These are phyloP conservation scores for Austroboletus novae-zelandiae DNA, from an alignment of 1,284 basidiomycete genomes.

Conservation along the genomic window DNA sequence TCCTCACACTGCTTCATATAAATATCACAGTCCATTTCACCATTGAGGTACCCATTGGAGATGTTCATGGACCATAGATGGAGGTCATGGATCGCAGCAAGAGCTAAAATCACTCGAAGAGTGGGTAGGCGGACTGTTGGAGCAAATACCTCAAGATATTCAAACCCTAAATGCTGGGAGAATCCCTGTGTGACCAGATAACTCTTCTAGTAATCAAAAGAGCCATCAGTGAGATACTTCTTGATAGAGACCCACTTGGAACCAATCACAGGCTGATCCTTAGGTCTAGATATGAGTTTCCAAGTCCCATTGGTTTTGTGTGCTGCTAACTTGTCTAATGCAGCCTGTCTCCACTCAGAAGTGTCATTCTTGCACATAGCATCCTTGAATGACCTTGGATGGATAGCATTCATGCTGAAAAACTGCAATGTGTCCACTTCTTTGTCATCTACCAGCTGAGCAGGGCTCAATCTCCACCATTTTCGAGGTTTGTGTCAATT, in stretches of 20 bases:
- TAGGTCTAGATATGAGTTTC: no score
- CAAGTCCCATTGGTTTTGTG: no score
- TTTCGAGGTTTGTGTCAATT: no score
- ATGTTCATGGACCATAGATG: not conserved
- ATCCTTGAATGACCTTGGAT: no score
- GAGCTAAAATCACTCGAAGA: slow-evolving; percentile 35
- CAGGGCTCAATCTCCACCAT: no score
- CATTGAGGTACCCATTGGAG: not conserved
- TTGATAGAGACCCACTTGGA: not conserved
- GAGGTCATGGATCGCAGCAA: not conserved
- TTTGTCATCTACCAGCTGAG: no score
- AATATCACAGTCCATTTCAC: slow-evolving; percentile 17
- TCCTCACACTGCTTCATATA: slow-evolving; percentile 5
- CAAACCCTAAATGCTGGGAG: slow-evolving; percentile 38
- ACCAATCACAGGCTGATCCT: not conserved
- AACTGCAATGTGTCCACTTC: no score
- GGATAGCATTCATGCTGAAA: no score
- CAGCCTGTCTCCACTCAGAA: no score
- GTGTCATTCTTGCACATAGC: no score
- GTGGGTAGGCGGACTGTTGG: slow-evolving; percentile 34
- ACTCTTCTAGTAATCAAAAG: not conserved
- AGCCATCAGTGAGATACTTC: not conserved
- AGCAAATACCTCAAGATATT: slow-evolving; percentile 42
- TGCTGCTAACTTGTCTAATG: no score
- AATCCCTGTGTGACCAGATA: slow-evolving; percentile 16